Conservation (phyloP, 768 basidiomycete species). For the Tephrocybe sp. region DNA sequence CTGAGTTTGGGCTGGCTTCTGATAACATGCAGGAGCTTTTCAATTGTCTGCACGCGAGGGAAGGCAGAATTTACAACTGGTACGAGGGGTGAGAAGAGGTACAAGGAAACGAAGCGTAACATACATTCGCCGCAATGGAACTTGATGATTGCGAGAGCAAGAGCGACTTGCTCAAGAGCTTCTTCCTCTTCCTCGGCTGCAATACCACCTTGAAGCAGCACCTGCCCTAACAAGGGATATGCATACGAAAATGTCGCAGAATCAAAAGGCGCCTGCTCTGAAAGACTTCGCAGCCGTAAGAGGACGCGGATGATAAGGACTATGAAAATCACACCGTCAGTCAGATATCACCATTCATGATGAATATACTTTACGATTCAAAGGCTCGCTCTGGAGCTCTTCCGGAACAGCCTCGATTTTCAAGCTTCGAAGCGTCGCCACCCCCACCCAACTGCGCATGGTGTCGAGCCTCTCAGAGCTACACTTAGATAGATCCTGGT, state of each 20-base stretch:
- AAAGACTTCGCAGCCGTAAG: constrained; percentile 77
- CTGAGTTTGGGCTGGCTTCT: constrained; percentile 75
- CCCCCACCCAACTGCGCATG: constrained; percentile 71
- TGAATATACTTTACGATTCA: constrained; percentile 48
- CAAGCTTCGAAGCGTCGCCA: constrained; percentile 79
- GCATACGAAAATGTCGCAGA: constrained; percentile 83
- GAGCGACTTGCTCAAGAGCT: constrained; percentile 73
- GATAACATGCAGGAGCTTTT: constrained; percentile 71
- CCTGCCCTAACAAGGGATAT: constrained; percentile 70
- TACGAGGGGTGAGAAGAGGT: not conserved
- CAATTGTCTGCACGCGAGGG: constrained; percentile 71
- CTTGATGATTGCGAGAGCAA: constrained; percentile 68
- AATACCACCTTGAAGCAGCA: constrained; percentile 72
- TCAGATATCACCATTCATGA: too few relatives aligned
- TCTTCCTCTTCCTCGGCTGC: constrained; percentile 68
- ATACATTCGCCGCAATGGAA: constrained; percentile 75
- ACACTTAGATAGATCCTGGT: constrained; percentile 66
- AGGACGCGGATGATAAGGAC: constrained; percentile 83
- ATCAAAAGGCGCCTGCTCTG: constrained; percentile 83
- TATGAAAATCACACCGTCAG: constrained; percentile 25
- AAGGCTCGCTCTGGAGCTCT: constrained; percentile 68
- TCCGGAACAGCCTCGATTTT: constrained; percentile 68
- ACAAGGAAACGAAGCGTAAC: constrained; percentile 24
- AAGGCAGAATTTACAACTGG: constrained; percentile 71
- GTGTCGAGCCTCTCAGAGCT: constrained; percentile 75